Conservation (phyloP, 2,329 filamentous ascomycete genomes). For the Rutstroemia sydowiana region DNA sequence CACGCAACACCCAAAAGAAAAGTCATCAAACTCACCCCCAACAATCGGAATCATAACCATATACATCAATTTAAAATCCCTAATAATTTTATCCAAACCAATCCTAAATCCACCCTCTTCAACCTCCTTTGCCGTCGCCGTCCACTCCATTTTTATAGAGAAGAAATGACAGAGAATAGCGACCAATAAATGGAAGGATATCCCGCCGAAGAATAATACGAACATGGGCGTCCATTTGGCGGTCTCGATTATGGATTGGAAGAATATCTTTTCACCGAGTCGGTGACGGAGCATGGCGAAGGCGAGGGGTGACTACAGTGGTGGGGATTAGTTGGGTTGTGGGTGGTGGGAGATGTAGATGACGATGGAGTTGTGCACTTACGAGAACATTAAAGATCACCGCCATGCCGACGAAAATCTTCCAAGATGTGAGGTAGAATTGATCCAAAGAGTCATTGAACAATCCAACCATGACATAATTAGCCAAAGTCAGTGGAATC, state of each 20-base stretch:
- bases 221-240: slow-evolving; percentile 10
- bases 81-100: no score
- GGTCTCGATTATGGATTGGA: neutral
- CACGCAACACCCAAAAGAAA: neutral
- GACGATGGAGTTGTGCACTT: slow-evolving; percentile 23
- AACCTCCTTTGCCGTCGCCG: slow-evolving; percentile 72
- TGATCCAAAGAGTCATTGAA: slow-evolving; percentile 60
- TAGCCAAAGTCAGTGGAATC: slow-evolving; percentile 58
- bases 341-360: neutral
- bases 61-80: slow-evolving; percentile 45
- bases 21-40: slow-evolving; percentile 5
- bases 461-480: slow-evolving; percentile 68
- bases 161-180: slow-evolving; percentile 76
- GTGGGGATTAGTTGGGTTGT: neutral
- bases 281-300: neutral
- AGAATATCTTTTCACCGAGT: no score
- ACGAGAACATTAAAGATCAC: slow-evolving; percentile 54
- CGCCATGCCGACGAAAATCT: slow-evolving; percentile 54
- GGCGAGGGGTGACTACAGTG: slow-evolving; percentile 11
- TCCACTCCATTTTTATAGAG: slow-evolving; percentile 77
- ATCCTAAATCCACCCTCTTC: slow-evolving; percentile 33
- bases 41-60: slow-evolving; percentile 17
- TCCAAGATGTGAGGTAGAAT: slow-evolving; percentile 61
- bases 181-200: slow-evolving; percentile 71
- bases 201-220: slow-evolving; percentile 67